These are phyloP conservation scores for Letharia columbiana DNA, from an alignment of 495 filamentous ascomycete species.

Conservation along the genomic window DNA sequence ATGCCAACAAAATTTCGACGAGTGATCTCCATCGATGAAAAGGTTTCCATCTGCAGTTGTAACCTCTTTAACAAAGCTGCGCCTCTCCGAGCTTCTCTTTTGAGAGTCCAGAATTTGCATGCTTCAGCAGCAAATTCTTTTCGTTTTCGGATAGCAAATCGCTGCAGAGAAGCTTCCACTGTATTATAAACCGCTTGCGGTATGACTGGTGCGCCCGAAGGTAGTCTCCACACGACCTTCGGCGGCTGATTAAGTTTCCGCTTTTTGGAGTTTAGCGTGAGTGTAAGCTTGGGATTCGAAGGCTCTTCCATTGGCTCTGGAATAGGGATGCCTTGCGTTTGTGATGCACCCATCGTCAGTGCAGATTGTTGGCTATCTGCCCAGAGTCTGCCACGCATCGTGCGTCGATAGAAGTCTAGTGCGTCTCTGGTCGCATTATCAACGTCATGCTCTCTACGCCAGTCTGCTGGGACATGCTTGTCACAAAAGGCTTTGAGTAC, in stretches of 20 bases:
- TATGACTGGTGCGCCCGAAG: slow-evolving; percentile 90
- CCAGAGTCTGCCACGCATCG: slow-evolving; percentile 81
- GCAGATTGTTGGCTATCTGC: slow-evolving; percentile 83
- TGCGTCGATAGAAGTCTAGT: slow-evolving; percentile 74
- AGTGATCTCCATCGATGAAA: slow-evolving; percentile 93
- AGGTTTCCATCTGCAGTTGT: slow-evolving; percentile 88
- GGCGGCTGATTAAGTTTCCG: slow-evolving; percentile 55
- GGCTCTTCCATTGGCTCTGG: slow-evolving; percentile 25
- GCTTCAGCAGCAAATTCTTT: slow-evolving; percentile 88
- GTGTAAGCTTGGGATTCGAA: slow-evolving; percentile 39
- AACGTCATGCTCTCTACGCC: slow-evolving; percentile 76
- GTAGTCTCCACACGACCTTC: slow-evolving; percentile 82
- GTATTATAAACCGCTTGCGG: slow-evolving; percentile 74
- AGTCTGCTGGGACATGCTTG: slow-evolving; percentile 86
- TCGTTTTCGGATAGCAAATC: slow-evolving; percentile 73
- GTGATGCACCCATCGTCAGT: slow-evolving; percentile 62
- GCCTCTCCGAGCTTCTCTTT: slow-evolving; percentile 84
- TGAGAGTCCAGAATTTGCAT: slow-evolving; percentile 96
- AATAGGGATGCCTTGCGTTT: slow-evolving; percentile 39
- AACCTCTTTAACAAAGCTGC: slow-evolving; percentile 86
- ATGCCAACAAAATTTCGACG: slow-evolving; percentile 85
- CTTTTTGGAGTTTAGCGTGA: slow-evolving; percentile 66
- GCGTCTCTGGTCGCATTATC: slow-evolving; percentile 57
- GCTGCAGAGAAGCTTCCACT: slow-evolving; percentile 67
- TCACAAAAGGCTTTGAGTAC: slow-evolving; percentile 92